Evolutionary conservation across 768 basidiomycete species (phyloP).

Genomic region (Infundibulicybe gibba): DNA sequence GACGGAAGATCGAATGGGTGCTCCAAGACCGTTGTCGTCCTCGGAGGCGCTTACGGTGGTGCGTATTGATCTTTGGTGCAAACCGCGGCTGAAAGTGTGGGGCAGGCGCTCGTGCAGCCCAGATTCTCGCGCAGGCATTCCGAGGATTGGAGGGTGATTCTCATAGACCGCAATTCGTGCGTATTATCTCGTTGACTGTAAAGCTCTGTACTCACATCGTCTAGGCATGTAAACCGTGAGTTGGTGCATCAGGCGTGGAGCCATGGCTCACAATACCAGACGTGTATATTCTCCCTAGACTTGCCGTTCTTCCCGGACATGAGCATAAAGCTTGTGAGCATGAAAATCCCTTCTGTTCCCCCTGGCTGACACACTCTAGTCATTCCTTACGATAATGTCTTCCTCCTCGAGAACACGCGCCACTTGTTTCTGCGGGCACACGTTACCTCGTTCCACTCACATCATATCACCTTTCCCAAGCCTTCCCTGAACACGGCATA

Average conservation of each 20-base stretch:
- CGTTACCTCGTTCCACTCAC: conserved; percentile 32
- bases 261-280: conserved; percentile 20
- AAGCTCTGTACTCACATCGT: neutral
- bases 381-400: conserved; percentile 52
- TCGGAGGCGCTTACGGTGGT: conserved; percentile 22
- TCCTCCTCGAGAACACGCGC: conserved; percentile 22
- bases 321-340: conserved; percentile 62
- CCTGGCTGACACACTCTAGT: conserved; percentile 21
- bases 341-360: neutral
- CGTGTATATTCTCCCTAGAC: conserved; percentile 57
- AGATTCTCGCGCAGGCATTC: conserved; percentile 43
- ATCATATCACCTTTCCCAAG: conserved; percentile 41
- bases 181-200: conserved; percentile 11
- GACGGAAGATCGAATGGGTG: conserved; percentile 5
- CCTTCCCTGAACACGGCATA: conserved; percentile 45
- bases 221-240: conserved; percentile 47
- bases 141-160: conserved; percentile 50
- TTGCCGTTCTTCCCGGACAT: conserved; percentile 53
- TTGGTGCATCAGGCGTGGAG: neutral
- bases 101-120: conserved; percentile 45
- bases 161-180: conserved; percentile 60
- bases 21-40: conserved; percentile 21
- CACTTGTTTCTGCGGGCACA: conserved; percentile 42
- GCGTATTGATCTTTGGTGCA: conserved; percentile 16
- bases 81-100: neutral